Evolutionary conservation across 2,329 filamentous ascomycete species (phyloP), one percentile per base, ranked within the genome.

Genomic region (Venturiaceae sp.): DNA sequence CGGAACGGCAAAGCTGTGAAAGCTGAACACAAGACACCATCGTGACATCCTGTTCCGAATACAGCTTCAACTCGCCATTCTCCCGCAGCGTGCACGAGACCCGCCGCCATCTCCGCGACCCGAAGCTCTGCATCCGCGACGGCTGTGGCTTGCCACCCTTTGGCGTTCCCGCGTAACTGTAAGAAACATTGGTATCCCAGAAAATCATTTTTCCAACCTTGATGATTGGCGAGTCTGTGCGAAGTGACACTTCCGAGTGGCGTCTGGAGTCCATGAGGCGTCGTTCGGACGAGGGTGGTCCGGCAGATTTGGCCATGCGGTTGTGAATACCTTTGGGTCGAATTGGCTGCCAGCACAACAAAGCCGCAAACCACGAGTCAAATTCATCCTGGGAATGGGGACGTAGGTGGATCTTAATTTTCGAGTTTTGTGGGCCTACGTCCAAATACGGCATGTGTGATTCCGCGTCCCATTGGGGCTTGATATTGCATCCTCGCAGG

Each of bases 81-180:
- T 97, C 94, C 64, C 95, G 89, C 26, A 99, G 77, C 19, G 94
- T 95, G 71, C 92, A 96, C 32, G 91, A 96, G 3, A 97, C 90
- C 63, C 83, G 83, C 65, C 88, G 84, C 94, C 94, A 97, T 11
- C 86, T 81, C n/a, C 78, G 76, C 50, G 80, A 80, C 56, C 81
- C 75, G 37, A 80, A 75, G 64, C 78, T 81, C 66, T 83, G 79
- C 64, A 83, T 75, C 60, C 79, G 76, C 65, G 80, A 79, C 5
- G 77, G 77, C 28, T 77, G 79, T 13, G 80, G 76, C 28, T 80
- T 73, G 8, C 57, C 57, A 8, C 62, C 63, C 53, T 59, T 55
- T 33, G 69, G 67, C 13, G 69, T 67, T 26, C 53, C 53, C 14
- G 58, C 44, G 36, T 62, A 55, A 60, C 71, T 76, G 66, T 84